Evolutionary conservation across 2,329 filamentous ascomycete species (phyloP).

Genomic region (Colletotrichum australisinense): DNA sequence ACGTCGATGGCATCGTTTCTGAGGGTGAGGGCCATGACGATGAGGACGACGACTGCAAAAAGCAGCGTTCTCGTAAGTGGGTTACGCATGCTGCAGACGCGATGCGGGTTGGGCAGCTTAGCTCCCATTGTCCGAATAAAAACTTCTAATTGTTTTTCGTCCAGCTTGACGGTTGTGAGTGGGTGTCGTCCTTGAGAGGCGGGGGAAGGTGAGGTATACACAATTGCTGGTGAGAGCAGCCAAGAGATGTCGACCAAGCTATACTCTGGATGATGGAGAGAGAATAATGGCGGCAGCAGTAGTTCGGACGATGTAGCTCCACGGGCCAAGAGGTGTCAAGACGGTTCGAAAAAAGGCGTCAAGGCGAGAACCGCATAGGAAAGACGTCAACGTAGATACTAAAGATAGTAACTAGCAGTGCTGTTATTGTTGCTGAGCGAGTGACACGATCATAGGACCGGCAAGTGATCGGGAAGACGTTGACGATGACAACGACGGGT

Average conservation of each 20-base stretch:
- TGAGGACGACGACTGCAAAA: conserved; percentile 54
- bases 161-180: conserved; percentile 28
- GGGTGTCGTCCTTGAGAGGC: neutral
- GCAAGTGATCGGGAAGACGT: conserved; percentile 30
- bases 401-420: conserved; percentile 23
- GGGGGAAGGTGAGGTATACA: neutral
- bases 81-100: conserved; percentile 61
- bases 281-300: neutral
- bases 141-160: conserved; percentile 23
- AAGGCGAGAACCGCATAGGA: neutral
- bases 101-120: conserved; percentile 52
- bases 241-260: neutral
- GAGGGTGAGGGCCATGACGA: conserved; percentile 55
- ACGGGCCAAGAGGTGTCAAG: conserved; percentile 4
- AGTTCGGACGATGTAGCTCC: neutral
- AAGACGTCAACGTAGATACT: conserved; percentile 11
- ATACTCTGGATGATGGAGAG: neutral
- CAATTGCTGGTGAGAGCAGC: neutral
- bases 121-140: conserved; percentile 48
- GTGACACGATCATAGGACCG: conserved; percentile 37
- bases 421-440: conserved; percentile 30
- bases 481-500: no score
- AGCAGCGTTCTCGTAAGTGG: conserved; percentile 58
- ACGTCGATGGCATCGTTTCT: conserved; percentile 54
- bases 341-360: neutral